Evolutionary conservation across 163 green algal genomes (phyloP).

Genomic region (Chlamydomonas reinhardtii): DNA sequence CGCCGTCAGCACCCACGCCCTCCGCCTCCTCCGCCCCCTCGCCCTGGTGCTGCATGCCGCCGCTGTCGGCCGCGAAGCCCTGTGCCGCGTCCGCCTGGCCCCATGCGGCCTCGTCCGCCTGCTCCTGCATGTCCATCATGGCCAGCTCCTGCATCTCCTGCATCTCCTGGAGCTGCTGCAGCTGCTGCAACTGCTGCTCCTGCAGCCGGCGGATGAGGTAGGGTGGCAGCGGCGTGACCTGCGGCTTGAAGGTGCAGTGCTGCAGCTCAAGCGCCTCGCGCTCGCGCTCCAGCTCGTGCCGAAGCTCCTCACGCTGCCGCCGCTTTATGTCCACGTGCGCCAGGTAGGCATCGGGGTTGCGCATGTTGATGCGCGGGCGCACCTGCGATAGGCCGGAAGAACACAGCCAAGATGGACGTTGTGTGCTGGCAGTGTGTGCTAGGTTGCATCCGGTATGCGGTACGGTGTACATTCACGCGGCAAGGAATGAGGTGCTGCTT

Average conservation of each 20-base stretch:
- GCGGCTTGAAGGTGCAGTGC: conserved; percentile 56
- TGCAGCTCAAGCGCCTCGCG: conserved; percentile 49
- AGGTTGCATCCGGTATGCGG: too few relatives aligned
- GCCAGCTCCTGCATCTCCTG: too few relatives aligned
- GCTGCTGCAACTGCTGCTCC: conserved; percentile 30
- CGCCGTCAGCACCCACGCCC: too few relatives aligned
- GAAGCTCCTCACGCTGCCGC: conserved; percentile 17
- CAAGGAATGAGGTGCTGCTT: background rate
- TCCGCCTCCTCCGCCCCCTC: too few relatives aligned
- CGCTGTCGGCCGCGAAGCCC: too few relatives aligned
- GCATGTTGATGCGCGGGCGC: conserved; percentile 37
- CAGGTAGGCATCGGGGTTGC: conserved; percentile 44
- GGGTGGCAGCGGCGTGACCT: conserved; percentile 46
- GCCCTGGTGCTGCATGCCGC: too few relatives aligned
- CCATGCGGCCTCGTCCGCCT: too few relatives aligned
- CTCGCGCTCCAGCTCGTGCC: conserved; percentile 17
- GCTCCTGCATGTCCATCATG: too few relatives aligned
- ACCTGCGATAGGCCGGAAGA: conserved; percentile 13
- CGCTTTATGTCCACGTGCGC: conserved; percentile 32
- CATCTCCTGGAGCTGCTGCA: background rate
- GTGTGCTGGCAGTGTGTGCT: too few relatives aligned
- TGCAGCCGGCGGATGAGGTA: conserved; percentile 49
- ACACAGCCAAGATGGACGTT: too few relatives aligned
- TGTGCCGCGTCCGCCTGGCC: too few relatives aligned
- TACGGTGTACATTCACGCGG: too few relatives aligned